Evolutionary conservation across 2,329 filamentous ascomycete genomes (phyloP).

Genomic region (Podosphaera xanthii): DNA sequence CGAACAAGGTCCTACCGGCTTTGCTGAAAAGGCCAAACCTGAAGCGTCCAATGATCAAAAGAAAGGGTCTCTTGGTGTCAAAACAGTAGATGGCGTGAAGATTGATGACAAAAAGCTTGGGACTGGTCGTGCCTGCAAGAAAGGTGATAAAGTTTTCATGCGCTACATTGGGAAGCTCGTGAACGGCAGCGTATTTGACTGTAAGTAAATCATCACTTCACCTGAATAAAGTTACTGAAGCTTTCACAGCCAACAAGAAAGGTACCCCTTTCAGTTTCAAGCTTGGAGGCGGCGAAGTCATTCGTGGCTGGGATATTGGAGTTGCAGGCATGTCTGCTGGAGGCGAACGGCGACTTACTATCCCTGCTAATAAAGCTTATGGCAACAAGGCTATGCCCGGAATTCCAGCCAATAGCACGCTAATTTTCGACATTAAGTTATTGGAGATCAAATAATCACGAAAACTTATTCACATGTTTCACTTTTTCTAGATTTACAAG

Average conservation of each 20-base stretch:
- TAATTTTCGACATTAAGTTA: slow-evolving; percentile 81
- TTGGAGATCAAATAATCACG: slow-evolving; percentile 52
- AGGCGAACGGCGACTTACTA: slow-evolving; percentile 77
- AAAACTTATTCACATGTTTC: no score
- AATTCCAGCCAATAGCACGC: slow-evolving; percentile 75
- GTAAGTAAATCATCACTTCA: slow-evolving; percentile 26
- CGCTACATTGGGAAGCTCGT: slow-evolving; percentile 95
- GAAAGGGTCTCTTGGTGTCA: slow-evolving; percentile 40
- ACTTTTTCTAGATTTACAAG: no score
- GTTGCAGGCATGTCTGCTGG: slow-evolving; percentile 79
- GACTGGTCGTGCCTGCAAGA: slow-evolving; percentile 65
- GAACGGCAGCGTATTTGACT: slow-evolving; percentile 87
- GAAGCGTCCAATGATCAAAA: slow-evolving; percentile 28
- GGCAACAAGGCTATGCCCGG: slow-evolving; percentile 62
- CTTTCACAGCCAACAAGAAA: slow-evolving; percentile 70
- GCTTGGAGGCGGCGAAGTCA: slow-evolving; percentile 82
- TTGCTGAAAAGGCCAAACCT: slow-evolving; percentile 25
- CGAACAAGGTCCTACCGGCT: slow-evolving; percentile 78
- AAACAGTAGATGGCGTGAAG: slow-evolving; percentile 69
- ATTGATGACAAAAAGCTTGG: slow-evolving; percentile 92
- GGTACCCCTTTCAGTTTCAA: slow-evolving; percentile 95
- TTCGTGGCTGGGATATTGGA: slow-evolving; percentile 97
- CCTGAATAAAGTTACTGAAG: neutral
- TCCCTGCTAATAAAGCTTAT: slow-evolving; percentile 73
- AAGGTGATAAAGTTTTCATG: slow-evolving; percentile 75